A percentile compares a stretch with the other conserved stretches of the same genome.
Conservation (phyloP, 2,329 filamentous ascomycete genomes). For the Ilyonectria mors-panacis region DNA sequence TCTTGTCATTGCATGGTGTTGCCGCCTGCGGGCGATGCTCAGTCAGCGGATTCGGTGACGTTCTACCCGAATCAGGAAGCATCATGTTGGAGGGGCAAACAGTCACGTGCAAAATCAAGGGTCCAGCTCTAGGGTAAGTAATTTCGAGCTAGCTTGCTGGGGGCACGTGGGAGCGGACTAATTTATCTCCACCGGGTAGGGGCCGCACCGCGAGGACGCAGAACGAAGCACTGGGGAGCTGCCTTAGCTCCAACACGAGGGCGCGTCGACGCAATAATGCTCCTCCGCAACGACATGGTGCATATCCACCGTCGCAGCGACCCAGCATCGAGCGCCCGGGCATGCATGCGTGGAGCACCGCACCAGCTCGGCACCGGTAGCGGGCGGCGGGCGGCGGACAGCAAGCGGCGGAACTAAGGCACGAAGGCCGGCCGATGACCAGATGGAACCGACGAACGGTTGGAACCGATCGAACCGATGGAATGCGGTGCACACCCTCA, state of each 20-base stretch:
- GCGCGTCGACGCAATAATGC: conserved; percentile 10
- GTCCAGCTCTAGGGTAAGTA: conserved; percentile 6
- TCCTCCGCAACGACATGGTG: conserved; percentile 27
- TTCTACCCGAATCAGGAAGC: conserved; percentile 45
- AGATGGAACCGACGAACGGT: conserved; percentile 16
- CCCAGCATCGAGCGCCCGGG: conserved; percentile 21
- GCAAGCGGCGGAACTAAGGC: conserved; percentile 21
- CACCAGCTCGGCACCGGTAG: conserved; percentile 24
- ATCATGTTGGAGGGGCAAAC: conserved; percentile 21
- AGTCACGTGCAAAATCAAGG: conserved; percentile 11
- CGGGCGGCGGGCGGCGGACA: background rate
- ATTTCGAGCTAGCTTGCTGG: background rate
- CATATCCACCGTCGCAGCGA: conserved; percentile 19
- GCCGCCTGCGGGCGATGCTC: conserved; percentile 39
- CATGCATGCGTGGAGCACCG: conserved; percentile 20
- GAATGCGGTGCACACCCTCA: background rate
- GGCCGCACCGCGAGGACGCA: no score
- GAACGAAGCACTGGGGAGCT: conserved; percentile 8
- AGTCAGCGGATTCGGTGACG: conserved; percentile 49
- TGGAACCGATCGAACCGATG: conserved; percentile 16
- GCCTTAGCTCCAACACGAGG: conserved; percentile 1
- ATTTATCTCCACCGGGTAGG: conserved; percentile 27
- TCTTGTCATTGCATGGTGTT: conserved; percentile 5
- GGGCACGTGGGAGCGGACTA: conserved; percentile 28
- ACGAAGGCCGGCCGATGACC: conserved; percentile 9